Evolutionary conservation across 345 rosid species (phyloP).

Genomic region (Acer negundo): DNA sequence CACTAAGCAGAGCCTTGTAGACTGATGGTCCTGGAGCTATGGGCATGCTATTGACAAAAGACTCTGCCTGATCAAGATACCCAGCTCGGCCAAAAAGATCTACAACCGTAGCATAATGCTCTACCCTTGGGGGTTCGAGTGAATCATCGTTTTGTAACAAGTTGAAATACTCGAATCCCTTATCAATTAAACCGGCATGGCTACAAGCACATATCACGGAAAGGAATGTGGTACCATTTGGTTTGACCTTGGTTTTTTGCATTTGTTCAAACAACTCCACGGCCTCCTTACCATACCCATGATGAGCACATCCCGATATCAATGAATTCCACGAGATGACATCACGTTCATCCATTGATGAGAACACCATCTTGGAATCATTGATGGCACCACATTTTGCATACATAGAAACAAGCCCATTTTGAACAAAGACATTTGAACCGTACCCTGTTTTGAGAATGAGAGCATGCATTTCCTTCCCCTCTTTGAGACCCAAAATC

Average conservation of each 20-base stretch:
- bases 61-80: constrained; percentile 39
- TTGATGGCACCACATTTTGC: constrained; percentile 37
- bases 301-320: constrained; percentile 33
- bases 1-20: constrained; percentile 39
- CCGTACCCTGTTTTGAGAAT: constrained; percentile 32
- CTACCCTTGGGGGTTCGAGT: constrained; percentile 25
- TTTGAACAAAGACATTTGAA: constrained; percentile 27
- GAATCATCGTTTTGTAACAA: constrained; percentile 21
- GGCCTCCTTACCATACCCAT: constrained; percentile 36
- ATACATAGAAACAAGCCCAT: constrained; percentile 44
- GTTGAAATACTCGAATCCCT: constrained; percentile 41
- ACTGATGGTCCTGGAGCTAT: constrained; percentile 31
- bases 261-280: constrained; percentile 37
- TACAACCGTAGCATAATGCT: constrained; percentile 43
- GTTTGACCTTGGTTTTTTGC: constrained; percentile 34
- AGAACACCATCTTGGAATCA: constrained; percentile 31
- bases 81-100: constrained; percentile 44
- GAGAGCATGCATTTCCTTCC: constrained; percentile 38
- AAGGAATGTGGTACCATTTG: constrained; percentile 38
- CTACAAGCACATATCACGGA: constrained; percentile 42
- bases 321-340: constrained; percentile 45
- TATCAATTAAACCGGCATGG: constrained; percentile 39
- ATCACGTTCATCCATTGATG: constrained; percentile 32
- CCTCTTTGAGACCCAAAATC: constrained; percentile 31
- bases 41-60: constrained; percentile 29